phyloP scores from a whole-genome alignment of 2,329 filamentous ascomycete species.

The Nemania sp. region DNA sequence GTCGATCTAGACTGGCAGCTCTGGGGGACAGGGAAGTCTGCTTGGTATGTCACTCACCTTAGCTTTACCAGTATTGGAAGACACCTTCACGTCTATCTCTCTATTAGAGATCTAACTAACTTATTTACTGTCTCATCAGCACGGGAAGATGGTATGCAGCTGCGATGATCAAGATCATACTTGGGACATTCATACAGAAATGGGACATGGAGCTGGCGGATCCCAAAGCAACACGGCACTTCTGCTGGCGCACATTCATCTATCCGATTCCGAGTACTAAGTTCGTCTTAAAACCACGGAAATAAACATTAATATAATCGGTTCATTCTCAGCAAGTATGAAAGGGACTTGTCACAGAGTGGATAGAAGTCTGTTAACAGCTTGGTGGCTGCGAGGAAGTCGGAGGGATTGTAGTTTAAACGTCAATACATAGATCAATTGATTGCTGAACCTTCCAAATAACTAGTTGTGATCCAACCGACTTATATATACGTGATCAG shows the following conservation, averaged over 20 bases:
- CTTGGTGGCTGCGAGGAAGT: too few species aligned
- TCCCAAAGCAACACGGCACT: neutral
- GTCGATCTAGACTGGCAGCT: neutral
- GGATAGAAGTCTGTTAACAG: too few species aligned
- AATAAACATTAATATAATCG: too few species aligned
- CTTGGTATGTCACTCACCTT: neutral
- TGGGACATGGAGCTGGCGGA: neutral
- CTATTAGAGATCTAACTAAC: neutral
- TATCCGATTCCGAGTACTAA: neutral
- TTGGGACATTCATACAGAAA: neutral
- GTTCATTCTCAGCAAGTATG: too few species aligned
- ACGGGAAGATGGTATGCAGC: neutral
- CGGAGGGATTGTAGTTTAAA: too few species aligned
- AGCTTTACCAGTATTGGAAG: too few species aligned
- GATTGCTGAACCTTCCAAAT: too few species aligned
- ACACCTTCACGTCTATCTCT: neutral
- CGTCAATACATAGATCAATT: too few species aligned
- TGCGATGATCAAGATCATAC: neutral
- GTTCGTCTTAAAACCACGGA: neutral
- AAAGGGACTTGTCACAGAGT: too few species aligned
- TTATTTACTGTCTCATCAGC: neutral
- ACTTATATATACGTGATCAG: too few species aligned
- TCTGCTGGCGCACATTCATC: neutral
- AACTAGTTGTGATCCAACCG: too few species aligned
- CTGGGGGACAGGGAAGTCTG: neutral